Evolutionary conservation across 2,329 filamentous ascomycete genomes (phyloP).

Genomic region (Daldinia eschscholtzii): DNA sequence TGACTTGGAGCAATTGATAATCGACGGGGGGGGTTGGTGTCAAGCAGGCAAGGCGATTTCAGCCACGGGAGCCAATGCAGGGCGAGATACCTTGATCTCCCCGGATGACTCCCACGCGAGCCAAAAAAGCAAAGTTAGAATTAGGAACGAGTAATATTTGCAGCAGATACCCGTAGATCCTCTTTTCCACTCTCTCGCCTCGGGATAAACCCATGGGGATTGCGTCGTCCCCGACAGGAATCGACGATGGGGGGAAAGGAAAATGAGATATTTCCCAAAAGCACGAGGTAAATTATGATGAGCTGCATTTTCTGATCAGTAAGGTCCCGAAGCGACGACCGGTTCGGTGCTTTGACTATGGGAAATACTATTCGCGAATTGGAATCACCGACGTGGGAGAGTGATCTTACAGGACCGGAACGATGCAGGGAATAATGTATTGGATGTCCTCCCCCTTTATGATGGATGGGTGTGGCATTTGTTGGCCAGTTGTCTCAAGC

Average conservation of each 20-base stretch:
- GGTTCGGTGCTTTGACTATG: slow-evolving; percentile 22
- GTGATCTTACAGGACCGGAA: slow-evolving; percentile 9
- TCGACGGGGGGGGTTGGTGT: slow-evolving; percentile 9
- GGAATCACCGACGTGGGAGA: slow-evolving; percentile 11
- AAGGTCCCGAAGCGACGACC: slow-evolving; percentile 36
- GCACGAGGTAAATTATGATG: slow-evolving; percentile 7
- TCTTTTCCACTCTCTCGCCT: not conserved
- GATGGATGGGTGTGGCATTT: slow-evolving; percentile 25
- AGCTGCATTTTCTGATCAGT: slow-evolving; percentile 27
- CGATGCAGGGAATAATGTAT: slow-evolving; percentile 36
- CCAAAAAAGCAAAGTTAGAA: slow-evolving; percentile 7
- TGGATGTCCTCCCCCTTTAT: not conserved
- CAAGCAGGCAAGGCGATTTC: slow-evolving; percentile 32
- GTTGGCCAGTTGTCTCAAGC: slow-evolving; percentile 37
- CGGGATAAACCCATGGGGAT: not conserved
- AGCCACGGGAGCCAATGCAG: slow-evolving; percentile 43
- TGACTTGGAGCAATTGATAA: slow-evolving; percentile 43
- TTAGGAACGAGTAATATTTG: slow-evolving; percentile 8
- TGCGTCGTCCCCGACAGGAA: not conserved
- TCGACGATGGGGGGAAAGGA: slow-evolving; percentile 12
- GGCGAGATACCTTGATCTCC: slow-evolving; percentile 31
- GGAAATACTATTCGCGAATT: slow-evolving; percentile 42
- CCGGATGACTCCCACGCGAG: slow-evolving; percentile 33
- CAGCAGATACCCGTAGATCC: slow-evolving; percentile 12
- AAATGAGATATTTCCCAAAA: slow-evolving; percentile 30